These are phyloP conservation scores for Zymoseptoria pseudotritici DNA, from an alignment of 2,329 filamentous ascomycete species.

Conservation along the genomic window DNA sequence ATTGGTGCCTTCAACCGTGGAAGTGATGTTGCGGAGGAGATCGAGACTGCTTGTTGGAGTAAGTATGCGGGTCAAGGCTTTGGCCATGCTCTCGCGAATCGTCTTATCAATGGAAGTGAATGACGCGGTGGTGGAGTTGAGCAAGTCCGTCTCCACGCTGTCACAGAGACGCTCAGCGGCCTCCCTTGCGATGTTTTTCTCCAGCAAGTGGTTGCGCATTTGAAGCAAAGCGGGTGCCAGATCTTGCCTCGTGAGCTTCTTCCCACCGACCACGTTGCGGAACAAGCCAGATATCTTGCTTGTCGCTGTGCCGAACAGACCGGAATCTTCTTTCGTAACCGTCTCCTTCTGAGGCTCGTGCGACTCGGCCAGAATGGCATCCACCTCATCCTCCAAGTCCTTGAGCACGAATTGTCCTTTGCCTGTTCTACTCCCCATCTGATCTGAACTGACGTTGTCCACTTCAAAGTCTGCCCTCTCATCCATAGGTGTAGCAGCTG, in stretches of 20 bases:
- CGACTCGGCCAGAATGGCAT: constrained; percentile 78
- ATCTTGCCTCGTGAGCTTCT: constrained; percentile 81
- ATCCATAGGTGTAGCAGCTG: constrained; percentile 45
- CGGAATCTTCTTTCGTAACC: constrained; percentile 56
- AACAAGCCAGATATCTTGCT: constrained; percentile 83
- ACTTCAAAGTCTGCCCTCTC: constrained; percentile 45
- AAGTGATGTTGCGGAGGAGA: constrained; percentile 84
- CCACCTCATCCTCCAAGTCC: constrained; percentile 87
- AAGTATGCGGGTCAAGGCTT: constrained; percentile 86
- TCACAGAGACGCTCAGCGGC: constrained; percentile 86
- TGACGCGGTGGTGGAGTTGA: constrained; percentile 83
- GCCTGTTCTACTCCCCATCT: constrained; percentile 76
- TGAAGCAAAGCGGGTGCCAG: constrained; percentile 87
- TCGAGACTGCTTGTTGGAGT: constrained; percentile 93
- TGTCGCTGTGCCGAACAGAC: constrained; percentile 70
- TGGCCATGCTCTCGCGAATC: constrained; percentile 81
- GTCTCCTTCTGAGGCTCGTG: constrained; percentile 53
- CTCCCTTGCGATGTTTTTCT: constrained; percentile 94
- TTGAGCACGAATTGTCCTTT: constrained; percentile 92
- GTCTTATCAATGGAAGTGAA: constrained; percentile 76
- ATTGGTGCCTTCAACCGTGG: constrained; percentile 55
- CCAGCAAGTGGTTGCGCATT: constrained; percentile 90
- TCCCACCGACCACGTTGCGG: constrained; percentile 89
- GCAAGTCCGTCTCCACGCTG: constrained; percentile 79
- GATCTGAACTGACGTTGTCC: constrained; percentile 67